Evolutionary conservation across 345 rosid genomes (phyloP).

Genomic region (Hypericum perforatum): DNA sequence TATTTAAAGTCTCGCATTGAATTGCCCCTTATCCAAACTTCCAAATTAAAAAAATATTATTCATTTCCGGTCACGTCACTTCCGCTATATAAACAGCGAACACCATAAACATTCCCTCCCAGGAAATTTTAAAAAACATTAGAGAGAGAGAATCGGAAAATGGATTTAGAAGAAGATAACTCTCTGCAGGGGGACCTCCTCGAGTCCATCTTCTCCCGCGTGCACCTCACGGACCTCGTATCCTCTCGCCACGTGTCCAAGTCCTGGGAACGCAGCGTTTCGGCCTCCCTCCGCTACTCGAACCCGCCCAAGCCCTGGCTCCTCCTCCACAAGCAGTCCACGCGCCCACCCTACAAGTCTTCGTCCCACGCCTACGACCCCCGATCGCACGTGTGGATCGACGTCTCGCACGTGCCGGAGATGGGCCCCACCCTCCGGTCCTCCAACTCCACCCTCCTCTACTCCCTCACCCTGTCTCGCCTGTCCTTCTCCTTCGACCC

Average conservation of each 20-base stretch:
- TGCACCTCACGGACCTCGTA: conserved; percentile 53
- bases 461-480: conserved; percentile 40
- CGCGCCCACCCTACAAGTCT: conserved; percentile 23
- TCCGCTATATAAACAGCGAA: no score
- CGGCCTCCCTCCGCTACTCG: conserved; percentile 46
- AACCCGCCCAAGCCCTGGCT: conserved; percentile 58
- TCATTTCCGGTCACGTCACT: no score
- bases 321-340: conserved; percentile 38
- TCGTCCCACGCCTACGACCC: conserved; percentile 61
- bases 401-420: conserved; percentile 21
- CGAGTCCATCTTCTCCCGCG: conserved; percentile 33
- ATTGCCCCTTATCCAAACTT: no score
- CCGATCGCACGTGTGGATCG: conserved; percentile 48
- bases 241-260: conserved; percentile 51
- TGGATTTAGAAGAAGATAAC: conserved; percentile 7
- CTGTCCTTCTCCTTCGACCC: conserved; percentile 67
- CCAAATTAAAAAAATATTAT: no score
- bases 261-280: conserved; percentile 59
- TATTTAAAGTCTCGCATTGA: no score
- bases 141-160: no score
- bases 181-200: conserved; percentile 43
- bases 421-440: conserved; percentile 39
- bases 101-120: no score
- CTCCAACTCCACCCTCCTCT: conserved; percentile 49
- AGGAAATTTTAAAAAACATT: no score